These are phyloP conservation scores for Phytophthora capsici DNA, from an alignment of 352 stramenopile species.

Conservation along the genomic window DNA sequence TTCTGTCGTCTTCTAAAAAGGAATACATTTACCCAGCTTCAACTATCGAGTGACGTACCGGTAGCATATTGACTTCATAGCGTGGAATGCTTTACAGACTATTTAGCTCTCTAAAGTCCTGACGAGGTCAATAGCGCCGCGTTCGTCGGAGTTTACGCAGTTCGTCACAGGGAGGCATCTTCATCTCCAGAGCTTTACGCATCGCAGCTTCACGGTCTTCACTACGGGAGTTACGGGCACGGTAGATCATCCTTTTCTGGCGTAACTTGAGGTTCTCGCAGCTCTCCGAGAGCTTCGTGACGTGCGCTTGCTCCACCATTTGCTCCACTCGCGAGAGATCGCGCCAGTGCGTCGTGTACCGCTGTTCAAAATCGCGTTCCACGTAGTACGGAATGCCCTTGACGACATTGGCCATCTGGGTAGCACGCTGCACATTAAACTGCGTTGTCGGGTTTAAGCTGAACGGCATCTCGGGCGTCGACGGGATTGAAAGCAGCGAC, in stretches of 20 bases:
- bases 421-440: slow-evolving; percentile 77
- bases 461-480: slow-evolving; percentile 77
- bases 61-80: slow-evolving; percentile 1
- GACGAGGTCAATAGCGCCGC: slow-evolving; percentile 53
- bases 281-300: slow-evolving; percentile 70
- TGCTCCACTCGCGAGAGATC: slow-evolving; percentile 86
- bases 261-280: slow-evolving; percentile 86
- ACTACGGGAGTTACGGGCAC: slow-evolving; percentile 76
- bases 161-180: slow-evolving; percentile 86
- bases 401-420: slow-evolving; percentile 82
- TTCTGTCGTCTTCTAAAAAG: not conserved
- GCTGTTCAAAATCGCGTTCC: slow-evolving; percentile 84
- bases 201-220: slow-evolving; percentile 81
- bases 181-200: slow-evolving; percentile 82
- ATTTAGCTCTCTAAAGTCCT: slow-evolving; percentile 23
- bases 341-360: slow-evolving; percentile 87
- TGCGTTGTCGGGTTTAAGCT: slow-evolving; percentile 81
- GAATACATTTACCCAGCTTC: slow-evolving; percentile 20
- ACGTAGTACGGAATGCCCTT: slow-evolving; percentile 92
- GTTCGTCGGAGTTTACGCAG: slow-evolving; percentile 70
- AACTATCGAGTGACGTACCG: slow-evolving; percentile 9
- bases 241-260: slow-evolving; percentile 90
- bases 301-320: slow-evolving; percentile 86
- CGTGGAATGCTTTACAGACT: slow-evolving; percentile 6
- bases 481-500: slow-evolving; percentile 81